Evolutionary conservation across 805 yeast genomes (phyloP), one percentile per base, ranked within the genome.

Genomic region (Metschnikowia cubensis): DNA sequence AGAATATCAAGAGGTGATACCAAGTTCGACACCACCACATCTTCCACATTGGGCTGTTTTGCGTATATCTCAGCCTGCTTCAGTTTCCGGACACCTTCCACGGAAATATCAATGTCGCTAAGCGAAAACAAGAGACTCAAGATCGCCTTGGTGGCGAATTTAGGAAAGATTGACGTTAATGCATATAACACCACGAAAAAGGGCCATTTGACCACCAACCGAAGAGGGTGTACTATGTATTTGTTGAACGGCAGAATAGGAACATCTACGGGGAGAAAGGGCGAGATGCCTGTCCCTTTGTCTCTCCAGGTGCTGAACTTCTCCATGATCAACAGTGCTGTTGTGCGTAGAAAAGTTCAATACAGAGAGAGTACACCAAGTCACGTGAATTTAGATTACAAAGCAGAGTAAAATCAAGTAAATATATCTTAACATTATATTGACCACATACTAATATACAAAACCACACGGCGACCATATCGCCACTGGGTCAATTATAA

Each of bases 281-380:
- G 97, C 0, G 96, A 84, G 34, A 90, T 87, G n/a, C 97, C 97
- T 1, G 97, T 90, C 4, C 92, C 94, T 54, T 83, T 87, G 63
- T 89, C 97, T 66, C 96, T 78, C 84, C 87, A 89, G 53, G 79
- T 77, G 22, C 94, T 83, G 69, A 81, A 90, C 68, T 59, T 59
- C 45, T 59, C 62, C 62, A 59, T 59, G 33, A n/a, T 10, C 17
- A 15, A 17, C 14, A 10, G n/a, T 40, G 21, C 36, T 13, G 7
- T n/a, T 18, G 36, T 33, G 36, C 45, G 45, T 42, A 18, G 15
- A 42, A 25, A 25, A 25, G 29, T 25, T 25, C 29, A 25, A 33
- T 3, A 18, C n/a, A 4, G 13, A 7, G 14, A 43, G 20, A n/a
- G 3, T 8, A 21, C 10, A 6, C 11, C 5, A 4, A 17, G 15